Evolutionary conservation across 306 rosid species (phyloP).

Genomic region (Astragalus membranaceus): DNA sequence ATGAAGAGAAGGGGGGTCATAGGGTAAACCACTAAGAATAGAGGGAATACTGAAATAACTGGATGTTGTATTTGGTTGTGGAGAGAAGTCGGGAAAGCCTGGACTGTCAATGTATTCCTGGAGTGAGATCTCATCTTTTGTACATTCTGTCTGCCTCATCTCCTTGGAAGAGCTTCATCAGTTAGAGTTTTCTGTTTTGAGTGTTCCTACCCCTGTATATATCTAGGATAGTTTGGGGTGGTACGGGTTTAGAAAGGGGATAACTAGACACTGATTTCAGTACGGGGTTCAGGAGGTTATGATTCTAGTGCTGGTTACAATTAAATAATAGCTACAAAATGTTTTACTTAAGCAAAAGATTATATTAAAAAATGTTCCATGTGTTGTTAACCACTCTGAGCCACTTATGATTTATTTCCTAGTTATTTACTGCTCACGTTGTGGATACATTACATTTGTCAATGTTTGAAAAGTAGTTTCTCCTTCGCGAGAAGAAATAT

Average conservation of each 20-base stretch:
- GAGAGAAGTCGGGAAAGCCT: background rate
- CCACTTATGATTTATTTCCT: background rate
- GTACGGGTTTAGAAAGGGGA: background rate
- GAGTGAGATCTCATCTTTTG: background rate
- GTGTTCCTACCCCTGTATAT: background rate
- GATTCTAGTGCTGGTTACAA: background rate
- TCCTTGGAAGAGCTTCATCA: background rate
- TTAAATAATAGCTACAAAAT: background rate
- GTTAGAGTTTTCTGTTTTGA: background rate
- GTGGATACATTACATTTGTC: background rate
- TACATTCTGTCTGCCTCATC: background rate
- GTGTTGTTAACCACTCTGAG: background rate
- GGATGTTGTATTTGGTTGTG: background rate
- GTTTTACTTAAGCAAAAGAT: background rate
- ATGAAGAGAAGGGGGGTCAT: background rate
- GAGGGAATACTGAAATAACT: background rate
- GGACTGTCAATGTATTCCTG: background rate
- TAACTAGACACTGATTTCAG: background rate
- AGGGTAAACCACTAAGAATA: background rate
- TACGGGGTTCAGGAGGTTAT: background rate
- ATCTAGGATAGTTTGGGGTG: slow-evolving; percentile 1
- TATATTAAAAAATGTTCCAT: background rate
- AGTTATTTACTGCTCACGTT: background rate
- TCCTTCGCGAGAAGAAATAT: background rate
- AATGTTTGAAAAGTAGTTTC: background rate